Base-by-base conservation (phyloP, 176 grass and related monocot genomes). In the Poa pratensis region DNA sequence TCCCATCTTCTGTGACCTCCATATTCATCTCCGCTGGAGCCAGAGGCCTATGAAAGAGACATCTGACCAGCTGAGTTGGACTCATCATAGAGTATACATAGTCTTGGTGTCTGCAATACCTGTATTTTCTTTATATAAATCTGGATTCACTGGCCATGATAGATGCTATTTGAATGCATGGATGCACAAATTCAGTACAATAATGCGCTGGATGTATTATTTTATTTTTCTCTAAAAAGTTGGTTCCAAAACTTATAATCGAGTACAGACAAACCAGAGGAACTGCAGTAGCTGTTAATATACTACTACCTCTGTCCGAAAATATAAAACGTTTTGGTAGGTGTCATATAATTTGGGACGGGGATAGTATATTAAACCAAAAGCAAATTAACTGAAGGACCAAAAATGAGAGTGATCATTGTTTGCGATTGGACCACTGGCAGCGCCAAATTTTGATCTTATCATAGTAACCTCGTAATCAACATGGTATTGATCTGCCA, bases 11-110 rank as follows among this genome's bases (percentile, higher is more conserved):
- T 26, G 42, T 48, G 42, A 72, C 37, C n/a, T 71, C 37, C 68
- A 71, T 71, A 71, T 71, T 43, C 68, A 71, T 71, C 68, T 18
- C 68, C 39, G 39, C 5, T 71, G 68, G 70, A 27, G 24, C 22
- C 70, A 49, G 70, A 73, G 23, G 6, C 43, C 43, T 30, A 27
- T 49, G 70, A 49, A 49, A 49, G 14, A 49, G 43, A 73, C 70
- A 22, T 73, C 70, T 26, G 42, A 9, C 43, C 70, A 73, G n/a
- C 23, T 73, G 42, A 27, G n/a, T 72, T 72, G 40, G 40, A 46
- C 19, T 42, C 37, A 23, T 43, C 20, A 71, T 2, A 42, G 19
- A 43, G 42, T 26, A 22, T 48, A 72, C 11, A 22, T 46, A 15
- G 5, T 48, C 2, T 73, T 73, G n/a, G 30, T 48, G 39, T 15